A percentile compares a stretch with the other conserved stretches of the same genome.
These are phyloP conservation scores for Ceratobasidium sp. DNA, from an alignment of 1,284 basidiomycete species.

Conservation along the genomic window DNA sequence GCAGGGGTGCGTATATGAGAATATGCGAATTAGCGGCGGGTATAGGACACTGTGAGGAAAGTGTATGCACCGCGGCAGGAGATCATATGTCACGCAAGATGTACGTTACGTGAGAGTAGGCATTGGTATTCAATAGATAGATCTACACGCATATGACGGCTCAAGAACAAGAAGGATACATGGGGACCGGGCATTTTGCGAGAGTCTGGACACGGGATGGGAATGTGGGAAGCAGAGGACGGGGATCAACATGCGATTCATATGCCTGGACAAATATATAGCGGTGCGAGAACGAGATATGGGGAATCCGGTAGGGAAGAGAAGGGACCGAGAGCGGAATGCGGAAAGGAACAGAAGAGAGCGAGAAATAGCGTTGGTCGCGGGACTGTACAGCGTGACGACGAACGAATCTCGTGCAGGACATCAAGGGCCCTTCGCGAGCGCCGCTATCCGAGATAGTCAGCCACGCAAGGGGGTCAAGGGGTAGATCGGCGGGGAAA, in stretches of 20 bases:
- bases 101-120: too few species aligned
- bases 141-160: slow-evolving; percentile 9
- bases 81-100: too few species aligned
- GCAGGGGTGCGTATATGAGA: too few species aligned
- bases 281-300: too few species aligned
- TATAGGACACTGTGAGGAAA: too few species aligned
- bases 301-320: background rate
- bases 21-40: too few species aligned
- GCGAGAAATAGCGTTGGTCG: slow-evolving; percentile 19
- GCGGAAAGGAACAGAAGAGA: slow-evolving; percentile 31
- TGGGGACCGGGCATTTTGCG: background rate
- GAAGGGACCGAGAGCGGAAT: background rate
- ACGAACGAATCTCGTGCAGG: slow-evolving; percentile 8
- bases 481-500: background rate
- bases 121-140: slow-evolving; percentile 27
- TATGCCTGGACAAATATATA: too few species aligned
- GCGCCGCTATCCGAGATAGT: background rate
- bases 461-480: background rate
- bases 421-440: background rate
- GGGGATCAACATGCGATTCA: background rate
- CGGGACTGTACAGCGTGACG: slow-evolving; percentile 29
- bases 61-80: too few species aligned
- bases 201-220: background rate
- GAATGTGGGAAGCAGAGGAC: background rate
- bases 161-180: slow-evolving; percentile 10